phyloP scores from a whole-genome alignment of 1,139 yeast species.

The Protomyces inundatus region DNA sequence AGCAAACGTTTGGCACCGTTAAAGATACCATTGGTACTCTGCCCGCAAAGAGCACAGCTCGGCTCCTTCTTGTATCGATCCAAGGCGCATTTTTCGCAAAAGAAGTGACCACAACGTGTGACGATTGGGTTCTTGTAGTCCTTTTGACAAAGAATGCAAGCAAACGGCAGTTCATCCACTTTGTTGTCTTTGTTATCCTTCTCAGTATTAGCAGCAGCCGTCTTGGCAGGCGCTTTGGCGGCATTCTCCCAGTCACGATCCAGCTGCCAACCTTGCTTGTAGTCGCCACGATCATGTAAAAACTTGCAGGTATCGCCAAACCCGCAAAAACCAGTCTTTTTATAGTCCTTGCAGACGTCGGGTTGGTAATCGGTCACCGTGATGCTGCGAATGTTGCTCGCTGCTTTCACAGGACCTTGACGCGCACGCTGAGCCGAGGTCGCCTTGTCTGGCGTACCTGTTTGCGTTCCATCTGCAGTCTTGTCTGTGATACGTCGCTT shows the following conservation, averaged over 20 bases:
- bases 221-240: slow-evolving; percentile 28
- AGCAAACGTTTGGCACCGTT: slow-evolving; percentile 39
- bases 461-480: neutral
- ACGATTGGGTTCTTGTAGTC: slow-evolving; percentile 56
- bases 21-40: slow-evolving; percentile 54
- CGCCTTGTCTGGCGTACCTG: slow-evolving; percentile 39
- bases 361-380: slow-evolving; percentile 86
- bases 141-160: slow-evolving; percentile 58
- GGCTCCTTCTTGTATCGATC: slow-evolving; percentile 46
- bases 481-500: slow-evolving; percentile 1
- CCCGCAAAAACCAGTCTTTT: slow-evolving; percentile 91
- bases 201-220: neutral
- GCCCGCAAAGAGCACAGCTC: slow-evolving; percentile 54
- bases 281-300: slow-evolving; percentile 62
- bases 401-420: slow-evolving; percentile 42
- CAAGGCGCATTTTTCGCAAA: slow-evolving; percentile 62
- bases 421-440: slow-evolving; percentile 36
- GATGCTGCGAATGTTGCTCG: slow-evolving; percentile 61
- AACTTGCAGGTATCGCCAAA: slow-evolving; percentile 98
- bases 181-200: slow-evolving; percentile 8
- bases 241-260: slow-evolving; percentile 65
- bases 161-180: slow-evolving; percentile 49
- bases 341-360: slow-evolving; percentile 88
- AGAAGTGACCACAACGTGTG: slow-evolving; percentile 62
- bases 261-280: slow-evolving; percentile 64